Evolutionary conservation across 331 rosid genomes (phyloP).

Genomic region (Cydonia oblonga): DNA sequence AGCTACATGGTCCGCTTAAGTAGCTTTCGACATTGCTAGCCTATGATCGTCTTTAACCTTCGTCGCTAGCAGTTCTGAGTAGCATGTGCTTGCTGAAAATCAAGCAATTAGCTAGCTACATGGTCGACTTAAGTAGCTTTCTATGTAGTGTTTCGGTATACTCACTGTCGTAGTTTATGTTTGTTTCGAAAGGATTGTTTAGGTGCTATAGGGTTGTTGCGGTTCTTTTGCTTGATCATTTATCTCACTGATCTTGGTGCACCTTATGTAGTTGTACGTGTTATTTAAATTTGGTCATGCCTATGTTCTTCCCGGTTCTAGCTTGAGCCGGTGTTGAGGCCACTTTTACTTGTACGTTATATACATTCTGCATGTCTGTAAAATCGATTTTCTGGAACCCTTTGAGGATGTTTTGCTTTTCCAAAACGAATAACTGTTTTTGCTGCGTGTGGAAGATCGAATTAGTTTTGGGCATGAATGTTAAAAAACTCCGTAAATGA

Average conservation of each 20-base stretch:
- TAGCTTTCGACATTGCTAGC: too few relatives aligned
- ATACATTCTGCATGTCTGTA: not conserved
- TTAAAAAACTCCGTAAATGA: too few relatives aligned
- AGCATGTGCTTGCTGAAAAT: not conserved
- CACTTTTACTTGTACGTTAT: not conserved
- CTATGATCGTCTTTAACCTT: not conserved
- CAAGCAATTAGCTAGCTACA: too few relatives aligned
- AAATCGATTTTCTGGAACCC: not conserved
- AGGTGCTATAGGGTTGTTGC: not conserved
- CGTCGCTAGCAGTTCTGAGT: not conserved
- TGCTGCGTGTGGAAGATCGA: not conserved
- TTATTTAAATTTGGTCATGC: not conserved
- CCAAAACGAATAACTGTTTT: not conserved
- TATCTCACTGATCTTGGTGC: not conserved
- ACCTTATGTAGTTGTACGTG: not conserved
- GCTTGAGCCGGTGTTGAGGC: not conserved
- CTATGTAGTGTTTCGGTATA: too few relatives aligned
- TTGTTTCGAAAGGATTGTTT: not conserved
- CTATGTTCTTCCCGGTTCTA: not conserved
- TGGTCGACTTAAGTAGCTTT: too few relatives aligned
- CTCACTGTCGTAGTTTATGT: not conserved
- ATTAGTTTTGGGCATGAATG: not conserved
- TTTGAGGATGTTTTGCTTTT: not conserved
- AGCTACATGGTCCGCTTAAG: too few relatives aligned
- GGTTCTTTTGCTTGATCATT: not conserved